Evolutionary conservation across 805 yeast species (phyloP).

Genomic region (Hanseniaspora lindneri): DNA sequence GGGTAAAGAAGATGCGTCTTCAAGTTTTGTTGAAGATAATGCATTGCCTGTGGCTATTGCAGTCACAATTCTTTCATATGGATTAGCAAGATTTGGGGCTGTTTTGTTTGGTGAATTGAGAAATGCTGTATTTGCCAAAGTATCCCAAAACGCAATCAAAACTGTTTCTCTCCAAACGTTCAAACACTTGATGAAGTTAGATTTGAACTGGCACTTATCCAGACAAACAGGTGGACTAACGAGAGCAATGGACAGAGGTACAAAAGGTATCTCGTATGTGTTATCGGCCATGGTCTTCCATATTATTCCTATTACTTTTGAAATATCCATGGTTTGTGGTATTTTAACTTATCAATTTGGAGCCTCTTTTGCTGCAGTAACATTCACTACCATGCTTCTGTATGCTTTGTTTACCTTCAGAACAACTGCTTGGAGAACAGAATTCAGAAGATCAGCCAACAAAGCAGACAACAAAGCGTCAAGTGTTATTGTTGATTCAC

Average conservation of each 20-base stretch:
- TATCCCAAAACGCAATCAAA: conserved; percentile 87
- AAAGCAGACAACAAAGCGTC: conserved; percentile 94
- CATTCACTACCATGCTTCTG: conserved; percentile 76
- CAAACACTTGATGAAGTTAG: conserved; percentile 68
- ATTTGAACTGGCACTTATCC: conserved; percentile 77
- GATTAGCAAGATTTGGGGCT: conserved; percentile 87
- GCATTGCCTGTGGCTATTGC: conserved; percentile 45
- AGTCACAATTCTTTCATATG: conserved; percentile 68
- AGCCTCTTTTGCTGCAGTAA: conserved; percentile 72
- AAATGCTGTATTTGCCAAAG: conserved; percentile 90
- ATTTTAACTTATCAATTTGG: conserved; percentile 90
- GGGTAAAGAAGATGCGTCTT: conserved; percentile 75
- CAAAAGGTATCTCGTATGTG: conserved; percentile 91
- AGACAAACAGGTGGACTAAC: conserved; percentile 94
- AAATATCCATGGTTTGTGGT: conserved; percentile 86
- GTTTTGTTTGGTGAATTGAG: conserved; percentile 88
- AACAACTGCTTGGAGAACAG: conserved; percentile 94
- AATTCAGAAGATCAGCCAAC: conserved; percentile 79
- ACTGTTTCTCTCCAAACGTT: conserved; percentile 83
- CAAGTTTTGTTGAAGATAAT: conserved; percentile 41
- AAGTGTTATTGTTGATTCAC: conserved; percentile 81
- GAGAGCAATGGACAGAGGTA: conserved; percentile 93
- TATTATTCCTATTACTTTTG: conserved; percentile 83
- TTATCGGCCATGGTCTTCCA: conserved; percentile 96
- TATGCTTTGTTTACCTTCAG: conserved; percentile 77